Evolutionary conservation across 106 monocot genomes (phyloP), one percentile per base, ranked within the genome.

Genomic region (Phalaenopsis aphrodite): DNA sequence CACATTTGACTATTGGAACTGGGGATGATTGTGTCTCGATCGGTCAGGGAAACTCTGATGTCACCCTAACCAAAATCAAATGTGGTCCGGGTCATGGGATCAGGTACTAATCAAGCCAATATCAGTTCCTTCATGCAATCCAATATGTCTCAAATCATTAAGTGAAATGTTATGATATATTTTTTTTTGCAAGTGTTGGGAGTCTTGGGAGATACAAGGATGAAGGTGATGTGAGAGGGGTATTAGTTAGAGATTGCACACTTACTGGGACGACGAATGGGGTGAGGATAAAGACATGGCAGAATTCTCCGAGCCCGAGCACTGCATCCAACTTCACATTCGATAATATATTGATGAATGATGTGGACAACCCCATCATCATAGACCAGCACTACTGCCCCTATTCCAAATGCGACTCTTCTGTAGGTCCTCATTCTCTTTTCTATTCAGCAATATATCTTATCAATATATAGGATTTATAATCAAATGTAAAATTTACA

Each of bases 71-170:
- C 11, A 14, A 46, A 14, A 72, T 95, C 74, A 64, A 9, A 11
- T 95, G 95, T 57, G 92, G 95, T 0, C 95, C 95, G 1, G 94
- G 94, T 0, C 94, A 94, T 24, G 94, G 94, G 17, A 94, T 94
- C 76, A 93, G 87, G 87, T 83, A 16, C 8, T 56, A 4, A 52
- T 52, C 12, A 1, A 52, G 52, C 3, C 10, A 52, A 52, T 52
- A 52, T 52, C 11, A 52, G 12, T 52, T 52, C 30, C 30, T 30
- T 30, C 30, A 30, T 30, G 30, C 30, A 30, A 30, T 30, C 30
- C 30, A 30, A 30, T 30, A 30, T 30, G 30, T 30, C 0, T 30
- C 30, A 30, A 30, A 30, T 30, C 30, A 30, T 30, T 30, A 30
- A 30, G 30, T 30, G 0, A 30, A 30, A 30, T 30, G 30, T 30